A percentile compares a stretch with the other conserved stretches of the same genome.
These are phyloP conservation scores for Brachypodium distachyon DNA, from an alignment of 202 grass and related monocot species.

Conservation along the genomic window DNA sequence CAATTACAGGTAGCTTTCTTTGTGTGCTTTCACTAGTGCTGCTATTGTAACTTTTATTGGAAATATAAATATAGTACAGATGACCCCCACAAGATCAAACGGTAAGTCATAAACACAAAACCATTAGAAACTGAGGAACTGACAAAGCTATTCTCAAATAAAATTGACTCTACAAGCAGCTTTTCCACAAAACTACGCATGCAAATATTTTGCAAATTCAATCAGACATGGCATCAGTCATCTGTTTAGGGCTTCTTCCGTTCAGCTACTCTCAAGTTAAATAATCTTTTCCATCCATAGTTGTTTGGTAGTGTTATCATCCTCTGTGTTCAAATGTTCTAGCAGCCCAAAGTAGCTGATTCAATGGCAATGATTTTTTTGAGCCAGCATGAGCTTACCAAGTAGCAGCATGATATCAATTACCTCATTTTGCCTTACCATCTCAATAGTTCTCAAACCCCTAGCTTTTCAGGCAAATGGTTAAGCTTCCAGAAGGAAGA, in stretches of 20 bases:
- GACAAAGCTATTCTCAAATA: neutral
- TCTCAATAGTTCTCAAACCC: no score
- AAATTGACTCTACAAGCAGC: neutral
- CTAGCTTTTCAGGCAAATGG: no score
- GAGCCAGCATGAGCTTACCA: no score
- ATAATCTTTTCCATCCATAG: neutral
- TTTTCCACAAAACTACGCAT: neutral
- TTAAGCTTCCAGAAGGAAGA: no score
- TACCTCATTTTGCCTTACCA: no score
- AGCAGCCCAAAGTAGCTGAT: neutral
- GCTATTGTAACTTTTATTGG: neutral
- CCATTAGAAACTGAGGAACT: neutral
- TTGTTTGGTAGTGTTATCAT: neutral
- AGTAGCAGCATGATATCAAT: no score
- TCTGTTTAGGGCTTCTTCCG: neutral
- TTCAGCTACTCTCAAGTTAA: neutral
- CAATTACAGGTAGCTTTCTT: constrained; percentile 48
- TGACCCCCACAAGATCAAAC: neutral
- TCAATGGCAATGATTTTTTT: no score
- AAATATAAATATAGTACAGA: neutral
- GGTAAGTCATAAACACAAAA: neutral
- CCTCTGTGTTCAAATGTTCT: neutral
- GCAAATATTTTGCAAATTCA: neutral
- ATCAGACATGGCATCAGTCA: neutral
- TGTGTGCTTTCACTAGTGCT: neutral